phyloP scores from a whole-genome alignment of 2,329 filamentous ascomycete genomes.

The Phaeosphaeriaceae sp. region DNA sequence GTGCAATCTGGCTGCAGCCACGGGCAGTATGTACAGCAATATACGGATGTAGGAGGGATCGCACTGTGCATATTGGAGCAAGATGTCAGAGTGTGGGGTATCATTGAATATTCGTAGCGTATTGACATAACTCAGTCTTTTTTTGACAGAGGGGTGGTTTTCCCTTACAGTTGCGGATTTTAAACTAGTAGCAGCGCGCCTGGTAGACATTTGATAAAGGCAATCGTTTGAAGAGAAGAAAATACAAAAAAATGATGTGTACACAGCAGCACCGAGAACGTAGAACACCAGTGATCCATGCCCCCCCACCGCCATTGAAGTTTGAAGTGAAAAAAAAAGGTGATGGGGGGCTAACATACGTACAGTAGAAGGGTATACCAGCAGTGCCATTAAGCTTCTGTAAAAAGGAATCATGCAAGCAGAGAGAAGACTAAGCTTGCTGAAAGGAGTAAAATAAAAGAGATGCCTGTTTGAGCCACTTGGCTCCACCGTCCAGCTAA shows the following conservation, averaged over 20 bases:
- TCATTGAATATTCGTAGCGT: conserved; percentile 25
- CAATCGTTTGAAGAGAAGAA: no score
- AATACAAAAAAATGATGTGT: conserved; percentile 8
- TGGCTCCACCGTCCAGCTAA: conserved; percentile 7
- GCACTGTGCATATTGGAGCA: background rate
- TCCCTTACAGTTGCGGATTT: conserved; percentile 18
- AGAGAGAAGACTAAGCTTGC: conserved; percentile 7
- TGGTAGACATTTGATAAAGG: background rate
- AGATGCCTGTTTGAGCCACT: conserved; percentile 7
- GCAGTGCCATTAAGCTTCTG: conserved; percentile 26
- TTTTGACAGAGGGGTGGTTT: conserved; percentile 15
- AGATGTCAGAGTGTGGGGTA: conserved; percentile 16
- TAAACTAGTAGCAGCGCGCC: background rate
- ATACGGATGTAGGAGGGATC: conserved; percentile 7
- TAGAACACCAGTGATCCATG: background rate
- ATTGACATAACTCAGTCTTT: conserved; percentile 17
- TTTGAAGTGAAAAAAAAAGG: background rate
- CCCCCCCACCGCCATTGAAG: background rate
- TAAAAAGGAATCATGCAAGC: conserved; percentile 5
- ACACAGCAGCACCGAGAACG: background rate
- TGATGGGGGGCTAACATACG: conserved; percentile 21
- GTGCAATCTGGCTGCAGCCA: background rate
- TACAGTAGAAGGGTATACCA: conserved; percentile 47
- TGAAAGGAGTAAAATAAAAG: background rate
- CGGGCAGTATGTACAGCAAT: conserved; percentile 3